Evolutionary conservation across 331 rosid species (phyloP).

Genomic region (Telfairia occidentalis): DNA sequence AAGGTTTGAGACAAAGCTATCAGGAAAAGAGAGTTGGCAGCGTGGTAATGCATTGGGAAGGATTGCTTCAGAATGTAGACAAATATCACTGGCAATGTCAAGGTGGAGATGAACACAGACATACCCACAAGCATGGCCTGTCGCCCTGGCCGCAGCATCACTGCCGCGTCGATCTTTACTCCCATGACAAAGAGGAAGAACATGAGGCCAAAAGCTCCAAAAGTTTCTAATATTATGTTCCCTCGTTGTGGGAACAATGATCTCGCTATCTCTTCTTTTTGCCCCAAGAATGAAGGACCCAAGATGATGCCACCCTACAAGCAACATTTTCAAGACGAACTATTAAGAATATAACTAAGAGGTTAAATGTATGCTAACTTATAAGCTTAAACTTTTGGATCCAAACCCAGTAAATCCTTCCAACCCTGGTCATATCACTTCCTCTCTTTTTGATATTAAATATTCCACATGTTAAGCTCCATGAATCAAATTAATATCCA

Average conservation of each 20-base stretch:
- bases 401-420: background rate
- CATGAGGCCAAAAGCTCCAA: slow-evolving; percentile 32
- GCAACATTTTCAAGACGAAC: background rate
- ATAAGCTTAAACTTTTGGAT: background rate
- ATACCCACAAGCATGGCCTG: slow-evolving; percentile 27
- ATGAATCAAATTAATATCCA: background rate
- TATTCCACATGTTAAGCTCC: background rate
- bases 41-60: slow-evolving; percentile 16
- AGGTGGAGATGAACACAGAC: slow-evolving; percentile 22
- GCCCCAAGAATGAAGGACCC: slow-evolving; percentile 56
- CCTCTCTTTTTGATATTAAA: background rate
- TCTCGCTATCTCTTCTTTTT: background rate
- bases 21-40: slow-evolving; percentile 13
- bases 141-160: slow-evolving; percentile 30
- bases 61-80: slow-evolving; percentile 1
- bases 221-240: slow-evolving; percentile 28
- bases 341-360: background rate
- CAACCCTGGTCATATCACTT: background rate
- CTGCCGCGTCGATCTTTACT: slow-evolving; percentile 28
- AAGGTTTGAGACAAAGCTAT: slow-evolving; percentile 33
- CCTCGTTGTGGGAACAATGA: slow-evolving; percentile 40
- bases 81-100: slow-evolving; percentile 17
- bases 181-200: slow-evolving; percentile 41
- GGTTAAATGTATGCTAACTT: background rate
- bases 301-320: slow-evolving; percentile 47